phyloP scores from a whole-genome alignment of 805 yeast species.

The Clavispora phyllophila region DNA sequence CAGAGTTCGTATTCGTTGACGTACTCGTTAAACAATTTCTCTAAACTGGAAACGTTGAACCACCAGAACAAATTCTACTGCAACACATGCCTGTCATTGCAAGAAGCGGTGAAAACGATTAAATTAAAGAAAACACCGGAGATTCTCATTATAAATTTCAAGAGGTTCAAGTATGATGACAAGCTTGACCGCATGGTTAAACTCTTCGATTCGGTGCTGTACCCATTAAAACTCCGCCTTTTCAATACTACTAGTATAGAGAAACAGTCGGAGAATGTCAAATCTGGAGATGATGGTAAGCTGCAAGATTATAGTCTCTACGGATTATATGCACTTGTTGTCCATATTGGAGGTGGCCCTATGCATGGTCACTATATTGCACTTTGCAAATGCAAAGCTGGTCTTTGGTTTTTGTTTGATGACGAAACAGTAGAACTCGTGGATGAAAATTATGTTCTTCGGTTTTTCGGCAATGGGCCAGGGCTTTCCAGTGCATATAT shows the following conservation, averaged over 20 bases:
- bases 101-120: conserved; percentile 90
- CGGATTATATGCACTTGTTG: conserved; percentile 80
- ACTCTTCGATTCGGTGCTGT: conserved; percentile 77
- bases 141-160: conserved; percentile 76
- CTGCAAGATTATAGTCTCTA: conserved; percentile 48
- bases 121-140: conserved; percentile 74
- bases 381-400: conserved; percentile 67
- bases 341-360: conserved; percentile 96
- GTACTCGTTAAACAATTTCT: conserved; percentile 75
- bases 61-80: conserved; percentile 91
- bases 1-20: conserved; percentile 54
- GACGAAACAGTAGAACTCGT: conserved; percentile 93
- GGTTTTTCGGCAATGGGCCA: conserved; percentile 83
- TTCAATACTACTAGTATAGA: conserved; percentile 50
- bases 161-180: conserved; percentile 89
- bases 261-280: not conserved
- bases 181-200: conserved; percentile 75
- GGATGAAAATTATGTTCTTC: conserved; percentile 73
- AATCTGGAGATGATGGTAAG: not conserved
- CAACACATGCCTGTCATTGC: conserved; percentile 82
- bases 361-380: conserved; percentile 96
- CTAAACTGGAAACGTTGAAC: conserved; percentile 77
- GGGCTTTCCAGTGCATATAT: conserved; percentile 92
- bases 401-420: conserved; percentile 90
- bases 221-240: conserved; percentile 68